These are phyloP conservation scores for Pythium aphanidermatum DNA, from an alignment of 352 stramenopile genomes.

Conservation along the genomic window DNA sequence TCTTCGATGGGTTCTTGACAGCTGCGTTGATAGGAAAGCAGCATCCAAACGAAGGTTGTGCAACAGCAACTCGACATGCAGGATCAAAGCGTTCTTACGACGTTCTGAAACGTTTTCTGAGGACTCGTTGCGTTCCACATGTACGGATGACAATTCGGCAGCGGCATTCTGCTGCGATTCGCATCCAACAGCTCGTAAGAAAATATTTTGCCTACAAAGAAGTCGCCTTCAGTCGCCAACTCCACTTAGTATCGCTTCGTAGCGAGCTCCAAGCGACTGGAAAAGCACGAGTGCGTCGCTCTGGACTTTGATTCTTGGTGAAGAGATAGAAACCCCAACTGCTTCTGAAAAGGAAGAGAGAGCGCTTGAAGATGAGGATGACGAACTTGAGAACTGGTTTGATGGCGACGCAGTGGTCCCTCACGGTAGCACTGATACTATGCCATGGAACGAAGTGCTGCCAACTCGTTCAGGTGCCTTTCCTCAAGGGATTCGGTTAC, in stretches of 20 bases:
- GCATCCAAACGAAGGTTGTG: no score
- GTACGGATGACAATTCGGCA: neutral
- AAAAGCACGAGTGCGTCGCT: neutral
- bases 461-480: neutral
- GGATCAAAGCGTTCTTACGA: no score
- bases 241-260: neutral
- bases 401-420: neutral
- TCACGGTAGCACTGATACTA: neutral
- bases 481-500: neutral
- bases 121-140: no score
- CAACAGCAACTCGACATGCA: no score
- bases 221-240: neutral
- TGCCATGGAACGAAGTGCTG: neutral
- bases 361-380: neutral
- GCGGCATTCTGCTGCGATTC: neutral
- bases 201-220: neutral
- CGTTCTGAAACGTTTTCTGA: neutral
- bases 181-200: constrained; percentile 1
- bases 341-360: neutral
- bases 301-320: neutral
- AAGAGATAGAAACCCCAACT: no score
- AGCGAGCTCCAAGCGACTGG: neutral
- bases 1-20: no score
- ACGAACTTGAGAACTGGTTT: neutral
- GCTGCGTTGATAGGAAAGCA: no score